Base-by-base conservation (phyloP, 495 filamentous ascomycete genomes). In the Jackrogersella minutella region DNA sequence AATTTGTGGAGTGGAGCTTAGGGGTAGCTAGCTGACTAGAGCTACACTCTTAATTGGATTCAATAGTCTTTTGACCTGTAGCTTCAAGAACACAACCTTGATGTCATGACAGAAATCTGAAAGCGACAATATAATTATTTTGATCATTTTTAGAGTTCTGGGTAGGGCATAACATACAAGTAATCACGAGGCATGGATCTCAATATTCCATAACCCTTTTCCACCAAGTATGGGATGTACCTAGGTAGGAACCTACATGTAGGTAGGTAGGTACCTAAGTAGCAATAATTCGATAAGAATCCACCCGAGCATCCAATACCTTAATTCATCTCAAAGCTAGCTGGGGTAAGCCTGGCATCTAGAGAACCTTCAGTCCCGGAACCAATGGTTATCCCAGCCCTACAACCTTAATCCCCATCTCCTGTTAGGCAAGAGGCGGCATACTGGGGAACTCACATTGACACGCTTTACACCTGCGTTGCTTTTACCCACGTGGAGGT, bases 331-430 rank as follows among this genome's bases (percentile, higher is more conserved):
- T 17, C 13, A 3, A 16, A 30, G 17, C 44, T 47, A 47, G 44
- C 44, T 30, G 44, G 44, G 44, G 13, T 41, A n/a, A 30, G 17
- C 16, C 26, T 53, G 22, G 39, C 49, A 17, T 19, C n/a, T 8
- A 49, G 39, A 8, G 8, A 21, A 11, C 41, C 21, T 52, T 33
- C 16, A 50, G 3, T 50, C 40, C 34, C 31, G 34, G 43, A 44
- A 37, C 65, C 47, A 63, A 68, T 68, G 28, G 36, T 36, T 22
- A 16, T 40, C 24, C 19, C 39, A 68, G 65, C 59, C 65, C 50
- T 68, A 64, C n/a, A n/a, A n/a, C n/a, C n/a, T 33, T 22, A 26
- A 9, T 37, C 24, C 22, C 33, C 26, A 31, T 36, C 33, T 62
- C 53, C 26, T 30, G 58, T 64, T 64, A 68, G 65, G 58, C 52